phyloP scores from a whole-genome alignment of 2,329 filamentous ascomycete species.

The Neodidymelliopsis sp. region DNA sequence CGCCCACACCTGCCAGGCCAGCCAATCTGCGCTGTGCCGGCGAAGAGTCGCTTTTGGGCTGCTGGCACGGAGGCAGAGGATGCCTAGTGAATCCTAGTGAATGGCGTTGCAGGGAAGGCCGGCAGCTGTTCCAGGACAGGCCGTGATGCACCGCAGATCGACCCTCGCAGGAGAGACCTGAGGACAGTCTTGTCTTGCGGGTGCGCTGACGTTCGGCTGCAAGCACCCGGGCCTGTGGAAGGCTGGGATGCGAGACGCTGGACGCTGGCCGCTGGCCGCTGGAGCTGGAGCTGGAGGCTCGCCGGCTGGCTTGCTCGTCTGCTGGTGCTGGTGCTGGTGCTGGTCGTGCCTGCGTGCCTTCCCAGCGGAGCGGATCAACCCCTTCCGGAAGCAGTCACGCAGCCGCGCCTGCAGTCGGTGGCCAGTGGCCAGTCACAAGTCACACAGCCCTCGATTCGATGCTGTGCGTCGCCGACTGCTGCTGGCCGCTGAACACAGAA shows the following conservation, averaged over 20 bases:
- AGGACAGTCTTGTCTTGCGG: slow-evolving; percentile 23
- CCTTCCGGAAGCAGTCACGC: slow-evolving; percentile 21
- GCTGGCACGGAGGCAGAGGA: slow-evolving; percentile 39
- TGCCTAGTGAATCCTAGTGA: slow-evolving; percentile 14
- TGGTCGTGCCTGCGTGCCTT: slow-evolving; percentile 10
- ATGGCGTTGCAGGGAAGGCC: slow-evolving; percentile 33
- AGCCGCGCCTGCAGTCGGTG: slow-evolving; percentile 22
- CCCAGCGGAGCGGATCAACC: slow-evolving; percentile 32
- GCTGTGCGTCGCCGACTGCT: slow-evolving; percentile 16
- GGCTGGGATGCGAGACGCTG: too few relatives aligned
- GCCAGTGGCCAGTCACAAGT: too few relatives aligned
- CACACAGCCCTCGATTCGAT: slow-evolving; percentile 15
- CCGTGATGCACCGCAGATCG: slow-evolving; percentile 52
- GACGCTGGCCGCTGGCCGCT: too few relatives aligned
- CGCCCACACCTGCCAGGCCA: slow-evolving; percentile 43
- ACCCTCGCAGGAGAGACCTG: slow-evolving; percentile 38
- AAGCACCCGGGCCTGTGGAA: too few relatives aligned
- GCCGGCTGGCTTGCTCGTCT: too few relatives aligned
- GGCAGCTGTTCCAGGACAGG: slow-evolving; percentile 47
- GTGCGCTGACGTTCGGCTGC: slow-evolving; percentile 33
- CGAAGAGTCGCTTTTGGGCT: slow-evolving; percentile 50
- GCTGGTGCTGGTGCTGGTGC: too few relatives aligned
- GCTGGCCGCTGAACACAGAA: slow-evolving; percentile 23
- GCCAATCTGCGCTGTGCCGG: slow-evolving; percentile 49
- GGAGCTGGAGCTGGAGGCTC: too few relatives aligned